Base-by-base conservation (phyloP, 2,329 filamentous ascomycete species). In the Daldinia sp. region DNA sequence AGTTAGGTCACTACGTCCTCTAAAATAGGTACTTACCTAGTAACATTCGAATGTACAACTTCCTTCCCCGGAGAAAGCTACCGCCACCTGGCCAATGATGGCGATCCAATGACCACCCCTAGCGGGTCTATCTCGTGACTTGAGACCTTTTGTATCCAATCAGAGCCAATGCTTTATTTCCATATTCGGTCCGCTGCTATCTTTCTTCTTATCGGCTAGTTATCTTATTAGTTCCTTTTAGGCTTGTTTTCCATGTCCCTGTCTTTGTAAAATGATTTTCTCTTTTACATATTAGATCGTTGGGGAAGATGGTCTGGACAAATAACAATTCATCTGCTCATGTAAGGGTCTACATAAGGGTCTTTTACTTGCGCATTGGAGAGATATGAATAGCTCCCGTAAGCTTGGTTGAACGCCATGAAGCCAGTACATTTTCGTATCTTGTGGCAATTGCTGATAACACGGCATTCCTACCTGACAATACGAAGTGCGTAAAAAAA, bases 111-210 rank as follows among this genome's bases (percentile, higher is more conserved):
- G 41, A 25, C 9, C 32, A 25, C 50, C 23, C 17, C 23, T 39
- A 53, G 34, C n/a, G 61, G 55, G 43, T 10, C 43, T 35, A 21
- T 49, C 69, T 60, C 59, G 63, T 67, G 64, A 66, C 64, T 56
- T 57, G 30, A 56, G 51, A 43, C 43, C 50, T 50, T 13, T n/a
- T 19, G 21, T 2, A 27, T 17, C 71, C 70, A 73, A 73, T 72
- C 63, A 71, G 35, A 49, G 37, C 4, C 21, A 4, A 10, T 15
- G 3, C 9, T 29, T 51, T 34, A 55, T 61, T 49, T 56, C 58
- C 51, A 59, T 48, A 73, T 70, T 73, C 71, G 71, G 71, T 50
- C 71, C 71, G 71, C 71, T 66, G 58, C 39, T 67, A 64, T 67
- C 61, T 61, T 6, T 50, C 27, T 34, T 35, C 50, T 62, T 71